Conservation (phyloP, 1,284 basidiomycete genomes). For the Cryptococcus maquisensis region DNA sequence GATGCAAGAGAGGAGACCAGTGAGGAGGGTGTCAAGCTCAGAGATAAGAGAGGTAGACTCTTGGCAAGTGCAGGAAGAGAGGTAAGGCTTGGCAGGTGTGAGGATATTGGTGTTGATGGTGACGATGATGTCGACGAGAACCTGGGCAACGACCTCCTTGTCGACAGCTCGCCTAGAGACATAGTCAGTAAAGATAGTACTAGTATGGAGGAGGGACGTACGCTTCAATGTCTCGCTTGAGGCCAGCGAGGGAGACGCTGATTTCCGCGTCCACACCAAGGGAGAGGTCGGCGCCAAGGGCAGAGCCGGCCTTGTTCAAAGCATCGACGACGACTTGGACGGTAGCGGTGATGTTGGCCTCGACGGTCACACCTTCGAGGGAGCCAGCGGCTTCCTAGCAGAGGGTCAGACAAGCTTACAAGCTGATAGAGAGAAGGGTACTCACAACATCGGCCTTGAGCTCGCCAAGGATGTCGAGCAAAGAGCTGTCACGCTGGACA, state of each 20-base stretch:
- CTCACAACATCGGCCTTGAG: slow-evolving; percentile 12
- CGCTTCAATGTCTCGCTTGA: neutral
- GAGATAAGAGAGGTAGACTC: neutral
- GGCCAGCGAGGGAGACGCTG: slow-evolving; percentile 1
- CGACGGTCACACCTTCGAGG: neutral
- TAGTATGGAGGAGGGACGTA: too few relatives aligned
- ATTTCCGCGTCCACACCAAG: slow-evolving; percentile 7
- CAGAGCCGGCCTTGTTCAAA: slow-evolving; percentile 10
- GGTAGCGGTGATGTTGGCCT: slow-evolving; percentile 9
- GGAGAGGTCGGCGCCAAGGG: slow-evolving; percentile 10
- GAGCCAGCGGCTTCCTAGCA: neutral
- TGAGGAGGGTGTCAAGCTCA: slow-evolving; percentile 3
- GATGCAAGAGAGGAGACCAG: neutral
- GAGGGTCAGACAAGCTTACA: too few relatives aligned
- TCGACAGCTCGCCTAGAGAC: neutral
- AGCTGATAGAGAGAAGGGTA: neutral
- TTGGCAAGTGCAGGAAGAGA: neutral
- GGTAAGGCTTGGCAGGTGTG: neutral
- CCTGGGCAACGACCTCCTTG: neutral
- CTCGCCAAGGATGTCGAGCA: slow-evolving; percentile 10
- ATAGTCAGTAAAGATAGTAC: neutral
- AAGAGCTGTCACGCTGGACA: slow-evolving; percentile 5
- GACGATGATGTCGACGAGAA: neutral
- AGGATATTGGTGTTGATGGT: neutral
- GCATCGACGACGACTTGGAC: slow-evolving; percentile 9